A percentile compares a stretch with the other conserved stretches of the same genome.
phyloP scores from a whole-genome alignment of 345 rosid species.

The Dimocarpus longan region DNA sequence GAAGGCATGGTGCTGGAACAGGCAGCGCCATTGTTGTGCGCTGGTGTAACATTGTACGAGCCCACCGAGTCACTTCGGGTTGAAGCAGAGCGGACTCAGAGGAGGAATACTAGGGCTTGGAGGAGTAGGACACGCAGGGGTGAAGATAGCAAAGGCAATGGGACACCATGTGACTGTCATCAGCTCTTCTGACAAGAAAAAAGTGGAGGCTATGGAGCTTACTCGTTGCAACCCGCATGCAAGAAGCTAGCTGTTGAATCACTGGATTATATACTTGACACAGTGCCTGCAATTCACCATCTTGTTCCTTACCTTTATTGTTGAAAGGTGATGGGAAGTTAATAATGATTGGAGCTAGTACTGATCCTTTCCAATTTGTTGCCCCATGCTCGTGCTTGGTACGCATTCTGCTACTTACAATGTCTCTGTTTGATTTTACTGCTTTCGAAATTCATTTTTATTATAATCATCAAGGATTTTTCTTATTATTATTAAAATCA shows the following conservation, averaged over 20 bases:
- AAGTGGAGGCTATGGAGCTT: slow-evolving; percentile 75
- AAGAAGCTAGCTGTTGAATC: slow-evolving; percentile 62
- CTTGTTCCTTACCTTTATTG: slow-evolving; percentile 79
- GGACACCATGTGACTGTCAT: slow-evolving; percentile 94
- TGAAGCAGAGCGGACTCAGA: slow-evolving; percentile 61
- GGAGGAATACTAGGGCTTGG: slow-evolving; percentile 93
- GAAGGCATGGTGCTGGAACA: slow-evolving; percentile 85
- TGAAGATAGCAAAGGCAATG: slow-evolving; percentile 92
- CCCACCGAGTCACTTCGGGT: slow-evolving; percentile 78
- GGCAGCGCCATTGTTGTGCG: slow-evolving; percentile 84
- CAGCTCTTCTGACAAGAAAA: slow-evolving; percentile 91
- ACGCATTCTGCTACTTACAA: slow-evolving; percentile 11
- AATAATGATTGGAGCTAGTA: slow-evolving; percentile 80
- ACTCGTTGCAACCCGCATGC: slow-evolving; percentile 56
- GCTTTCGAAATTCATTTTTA: too few relatives aligned
- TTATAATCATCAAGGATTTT: too few relatives aligned
- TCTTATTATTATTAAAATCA: too few relatives aligned
- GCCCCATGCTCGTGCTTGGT: slow-evolving; percentile 81
- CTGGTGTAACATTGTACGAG: slow-evolving; percentile 91
- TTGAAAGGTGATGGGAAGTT: slow-evolving; percentile 83
- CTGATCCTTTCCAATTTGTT: slow-evolving; percentile 69
- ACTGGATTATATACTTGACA: slow-evolving; percentile 83
- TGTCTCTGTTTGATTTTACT: too few relatives aligned
- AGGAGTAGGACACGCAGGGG: slow-evolving; percentile 98
- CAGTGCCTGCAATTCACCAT: slow-evolving; percentile 79